Conservation (phyloP, 352 stramenopile species). For the Phytophthora pseudosyringae region DNA sequence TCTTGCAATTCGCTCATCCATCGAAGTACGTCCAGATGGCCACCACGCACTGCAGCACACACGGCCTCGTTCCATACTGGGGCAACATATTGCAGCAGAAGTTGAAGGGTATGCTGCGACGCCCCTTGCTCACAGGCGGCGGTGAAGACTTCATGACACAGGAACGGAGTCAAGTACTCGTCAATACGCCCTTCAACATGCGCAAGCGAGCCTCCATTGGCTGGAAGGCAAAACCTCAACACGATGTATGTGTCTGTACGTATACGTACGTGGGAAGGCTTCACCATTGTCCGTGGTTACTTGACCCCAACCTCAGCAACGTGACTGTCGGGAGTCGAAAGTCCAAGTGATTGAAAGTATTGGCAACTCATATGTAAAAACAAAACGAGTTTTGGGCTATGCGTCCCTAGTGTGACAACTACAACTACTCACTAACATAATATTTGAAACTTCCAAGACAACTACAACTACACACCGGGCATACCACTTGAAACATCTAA, state of each 20-base stretch:
- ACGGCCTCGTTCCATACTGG: constrained; percentile 6
- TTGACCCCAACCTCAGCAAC: no score
- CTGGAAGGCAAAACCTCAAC: constrained; percentile 1
- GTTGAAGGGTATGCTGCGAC: constrained; percentile 2
- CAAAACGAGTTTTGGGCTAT: no score
- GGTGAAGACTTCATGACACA: constrained; percentile 7
- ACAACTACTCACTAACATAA: no score
- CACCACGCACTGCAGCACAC: not conserved
- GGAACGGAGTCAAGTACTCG: constrained; percentile 1
- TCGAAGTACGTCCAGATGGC: constrained; percentile 6
- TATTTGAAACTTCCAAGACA: no score
- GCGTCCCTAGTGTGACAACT: no score
- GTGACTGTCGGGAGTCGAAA: no score
- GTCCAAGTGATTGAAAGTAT: no score
- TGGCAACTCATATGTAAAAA: no score
- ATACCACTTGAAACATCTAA: no score
- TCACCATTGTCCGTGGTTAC: no score
- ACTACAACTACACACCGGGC: no score
- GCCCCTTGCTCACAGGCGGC: constrained; percentile 6
- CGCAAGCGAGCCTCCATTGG: not conserved
- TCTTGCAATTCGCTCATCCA: constrained; percentile 12
- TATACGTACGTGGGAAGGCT: no score
- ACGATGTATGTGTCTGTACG: not conserved
- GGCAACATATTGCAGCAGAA: not conserved
- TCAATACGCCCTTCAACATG: constrained; percentile 8